Percentiles rank a stretch among this genome's conserved stretches.
These are phyloP conservation scores for Zymoseptoria crescenta DNA, from an alignment of 2,329 filamentous ascomycete genomes.

Conservation along the genomic window DNA sequence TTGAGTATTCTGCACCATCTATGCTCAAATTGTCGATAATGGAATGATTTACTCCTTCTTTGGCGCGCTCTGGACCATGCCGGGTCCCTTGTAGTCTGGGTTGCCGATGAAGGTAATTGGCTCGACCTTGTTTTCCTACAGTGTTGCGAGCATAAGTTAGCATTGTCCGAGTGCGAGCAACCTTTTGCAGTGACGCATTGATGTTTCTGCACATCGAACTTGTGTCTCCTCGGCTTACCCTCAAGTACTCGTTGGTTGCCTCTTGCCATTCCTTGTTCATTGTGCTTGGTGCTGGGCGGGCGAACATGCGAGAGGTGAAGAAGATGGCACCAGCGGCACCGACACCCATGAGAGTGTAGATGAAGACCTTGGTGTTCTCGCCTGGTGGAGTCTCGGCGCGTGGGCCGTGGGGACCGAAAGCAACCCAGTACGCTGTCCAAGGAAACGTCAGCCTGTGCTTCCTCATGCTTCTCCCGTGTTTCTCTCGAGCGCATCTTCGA, in stretches of 20 bases:
- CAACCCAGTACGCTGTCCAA: constrained; percentile 86
- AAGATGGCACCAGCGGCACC: constrained; percentile 64
- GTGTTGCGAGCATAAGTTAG: constrained; percentile 8
- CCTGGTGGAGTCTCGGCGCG: constrained; percentile 75
- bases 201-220: background rate
- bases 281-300: constrained; percentile 65
- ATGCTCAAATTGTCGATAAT: background rate
- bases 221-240: constrained; percentile 50
- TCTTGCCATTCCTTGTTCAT: constrained; percentile 99
- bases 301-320: constrained; percentile 61
- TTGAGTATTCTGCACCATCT: background rate
- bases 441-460: constrained; percentile 14
- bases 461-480: background rate
- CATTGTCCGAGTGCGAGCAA: background rate
- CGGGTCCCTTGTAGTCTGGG: constrained; percentile 65
- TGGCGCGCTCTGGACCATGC: constrained; percentile 57
- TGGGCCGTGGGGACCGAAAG: constrained; percentile 92
- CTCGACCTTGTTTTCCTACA: constrained; percentile 72
- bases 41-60: constrained; percentile 15
- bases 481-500: background rate
- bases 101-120: constrained; percentile 78
- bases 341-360: constrained; percentile 64
- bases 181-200: too few species aligned
- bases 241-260: constrained; percentile 86
- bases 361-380: constrained; percentile 70